Evolutionary conservation across 345 rosid species (phyloP), one percentile per base, ranked within the genome.

Genomic region (Arabis alpina): DNA sequence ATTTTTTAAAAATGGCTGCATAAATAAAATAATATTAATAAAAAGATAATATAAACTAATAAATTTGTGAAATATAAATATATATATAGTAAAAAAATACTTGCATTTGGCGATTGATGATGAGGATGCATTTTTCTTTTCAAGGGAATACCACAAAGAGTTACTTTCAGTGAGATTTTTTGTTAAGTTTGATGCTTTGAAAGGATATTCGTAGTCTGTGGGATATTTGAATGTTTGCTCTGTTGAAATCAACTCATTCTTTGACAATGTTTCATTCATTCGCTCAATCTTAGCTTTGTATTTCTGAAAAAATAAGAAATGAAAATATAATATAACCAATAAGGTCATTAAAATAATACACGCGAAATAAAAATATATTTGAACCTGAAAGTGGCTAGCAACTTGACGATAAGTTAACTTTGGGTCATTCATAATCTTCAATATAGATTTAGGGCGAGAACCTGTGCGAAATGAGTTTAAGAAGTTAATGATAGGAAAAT

Each of bases 371-470:
- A 60, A 27, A 8, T 13, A 4, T 27, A 43, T n/a, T 3, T 8
- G 47, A 54, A 87, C 95, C 95, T 87, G 88, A 8, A 86, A 83
- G 75, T 89, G 87, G 71, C 87, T 85, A 8, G 77, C 73, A 24
- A 89, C 76, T 56, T 89, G 92, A 16, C 76, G 85, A 2, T 40
- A 61, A 2, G 82, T 68, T 70, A 89, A 72, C 61, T 63, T 1
- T 9, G 85, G 82, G 57, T 74, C 84, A n/a, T 83, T 48, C 82
- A 89, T 89, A 77, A 61, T 44, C 55, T 13, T 4, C 37, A 75
- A 41, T 56, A 85, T 81, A 10, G 41, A 6, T 68, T 69, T 86
- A 0, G 90, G 95, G 27, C 75, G 66, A 72, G 77, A 82, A 2
- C 73, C 92, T 86, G 39, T 36, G 2, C 2, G 37, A 47, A 16